Percentiles rank a stretch among this genome's conserved stretches.
Conservation (phyloP, 768 basidiomycete genomes). For the Gymnopilus dilepis region DNA sequence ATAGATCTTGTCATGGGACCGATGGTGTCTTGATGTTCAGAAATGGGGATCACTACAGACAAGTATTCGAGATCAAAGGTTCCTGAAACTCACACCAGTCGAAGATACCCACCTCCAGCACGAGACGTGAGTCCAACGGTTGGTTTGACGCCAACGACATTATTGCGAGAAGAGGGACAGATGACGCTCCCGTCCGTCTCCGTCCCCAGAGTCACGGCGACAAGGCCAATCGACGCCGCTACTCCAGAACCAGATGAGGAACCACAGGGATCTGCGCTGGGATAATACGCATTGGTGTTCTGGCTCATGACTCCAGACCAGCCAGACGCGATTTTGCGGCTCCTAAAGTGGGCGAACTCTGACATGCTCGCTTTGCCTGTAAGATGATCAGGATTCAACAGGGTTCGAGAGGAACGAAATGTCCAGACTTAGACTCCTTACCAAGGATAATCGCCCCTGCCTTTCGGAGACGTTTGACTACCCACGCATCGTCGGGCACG, state of each 20-base stretch:
- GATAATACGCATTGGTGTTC: slow-evolving; percentile 52
- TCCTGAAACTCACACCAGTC: background rate
- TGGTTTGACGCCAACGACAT: slow-evolving; percentile 63
- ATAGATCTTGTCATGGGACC: slow-evolving; percentile 60
- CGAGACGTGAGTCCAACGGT: slow-evolving; percentile 64
- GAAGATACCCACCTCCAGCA: slow-evolving; percentile 48
- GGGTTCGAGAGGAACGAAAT: too few relatives aligned
- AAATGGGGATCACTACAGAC: slow-evolving; percentile 56
- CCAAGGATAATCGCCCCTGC: slow-evolving; percentile 52
- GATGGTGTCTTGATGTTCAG: too few relatives aligned
- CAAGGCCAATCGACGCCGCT: slow-evolving; percentile 54
- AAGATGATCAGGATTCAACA: too few relatives aligned
- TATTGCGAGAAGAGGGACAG: slow-evolving; percentile 56
- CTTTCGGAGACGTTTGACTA: slow-evolving; percentile 45
- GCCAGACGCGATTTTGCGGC: slow-evolving; percentile 43
- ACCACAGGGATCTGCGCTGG: slow-evolving; percentile 59
- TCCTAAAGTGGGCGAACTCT: slow-evolving; percentile 56
- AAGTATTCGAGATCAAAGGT: background rate
- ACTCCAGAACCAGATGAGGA: slow-evolving; percentile 63
- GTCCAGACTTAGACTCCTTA: too few relatives aligned
- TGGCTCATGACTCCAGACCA: slow-evolving; percentile 65
- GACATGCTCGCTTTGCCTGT: slow-evolving; percentile 61
- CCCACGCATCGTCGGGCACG: slow-evolving; percentile 50
- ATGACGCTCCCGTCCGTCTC: too few relatives aligned
- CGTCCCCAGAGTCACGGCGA: slow-evolving; percentile 49